These are phyloP conservation scores for Daedalea quercina DNA, from an alignment of 768 basidiomycete genomes.

Conservation along the genomic window DNA sequence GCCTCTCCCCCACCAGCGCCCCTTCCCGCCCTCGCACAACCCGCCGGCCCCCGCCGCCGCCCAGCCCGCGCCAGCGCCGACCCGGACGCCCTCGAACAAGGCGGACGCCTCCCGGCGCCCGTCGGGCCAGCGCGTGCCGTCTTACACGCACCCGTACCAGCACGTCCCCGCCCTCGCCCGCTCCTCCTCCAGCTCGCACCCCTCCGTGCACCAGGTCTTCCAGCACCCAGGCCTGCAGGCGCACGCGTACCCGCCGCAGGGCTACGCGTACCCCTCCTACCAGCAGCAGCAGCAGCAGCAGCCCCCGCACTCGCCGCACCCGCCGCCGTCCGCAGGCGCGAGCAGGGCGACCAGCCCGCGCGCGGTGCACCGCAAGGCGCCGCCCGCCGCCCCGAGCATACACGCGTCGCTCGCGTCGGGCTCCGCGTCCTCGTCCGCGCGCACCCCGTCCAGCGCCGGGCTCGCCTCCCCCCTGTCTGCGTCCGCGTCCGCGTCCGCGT, in stretches of 20 bases:
- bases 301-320: not conserved
- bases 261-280: not conserved
- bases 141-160: not conserved
- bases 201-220: not conserved
- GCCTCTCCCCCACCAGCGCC: no score
- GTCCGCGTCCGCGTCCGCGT: not conserved
- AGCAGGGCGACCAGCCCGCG: not conserved
- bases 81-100: not conserved
- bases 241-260: not conserved
- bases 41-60: no score
- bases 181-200: not conserved
- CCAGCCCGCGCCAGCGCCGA: no score
- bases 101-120: not conserved
- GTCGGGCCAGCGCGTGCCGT: not conserved
- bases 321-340: not conserved
- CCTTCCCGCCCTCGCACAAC: no score
- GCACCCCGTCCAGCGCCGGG: not conserved
- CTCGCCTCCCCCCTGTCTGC: not conserved
- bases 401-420: not conserved
- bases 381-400: not conserved
- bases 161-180: not conserved
- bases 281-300: no score
- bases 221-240: not conserved
- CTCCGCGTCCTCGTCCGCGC: not conserved
- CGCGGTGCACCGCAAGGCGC: conserved; percentile 2